Base-by-base conservation (phyloP, 1,284 basidiomycete species). In the Trametes polyzona region DNA sequence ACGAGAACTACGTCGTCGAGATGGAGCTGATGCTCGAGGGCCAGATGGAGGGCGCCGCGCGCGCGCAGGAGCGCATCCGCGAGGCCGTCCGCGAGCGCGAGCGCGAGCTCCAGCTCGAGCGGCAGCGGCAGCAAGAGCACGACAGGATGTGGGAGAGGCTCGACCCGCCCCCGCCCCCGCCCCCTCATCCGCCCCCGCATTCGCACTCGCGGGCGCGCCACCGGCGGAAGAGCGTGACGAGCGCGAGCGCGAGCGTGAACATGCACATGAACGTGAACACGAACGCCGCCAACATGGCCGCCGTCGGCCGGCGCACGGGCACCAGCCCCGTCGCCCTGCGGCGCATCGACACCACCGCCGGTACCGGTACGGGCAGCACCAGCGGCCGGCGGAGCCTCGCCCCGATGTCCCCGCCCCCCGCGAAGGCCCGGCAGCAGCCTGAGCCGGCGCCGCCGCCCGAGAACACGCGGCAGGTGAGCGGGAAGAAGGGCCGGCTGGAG, bases 1-100 rank as follows among this genome's bases (percentile, higher is more conserved):
- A 78, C 57, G 73, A 73, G 40, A 71, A 73, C 51, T 81, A 80
- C 62, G 76, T 80, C 64, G 72, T 74, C 33, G 81, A 80, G 64
- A 74, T 82, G 63, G 78, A 79, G 55, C 72, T 73, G 62, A 75
- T 78, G 58, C 74, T 81, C 47, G 69, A 71, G 30, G 73, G 69
- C 40, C 70, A 73, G 41, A 70, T 70, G 42, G 67, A 75, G 49
- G 70, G 60, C 47, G 58, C 47, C 12, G 62, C 58, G 12, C 56
- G 54, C 21, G 44, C 63, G 44, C 52, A 58, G 52, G 52, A 59
- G 53, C 51, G 62, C 40, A 29, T 51, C 43, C 41, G 46, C 51
- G 36, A 54, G 30, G 53, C 53, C n/a, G 27, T 27, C 46, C 47
- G 33, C 17, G 49, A 55, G 41, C 26, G n/a, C 40, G 52, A 30